These are phyloP conservation scores for Penicillium sp. DNA, from an alignment of 2,329 filamentous ascomycete genomes.

Conservation along the genomic window DNA sequence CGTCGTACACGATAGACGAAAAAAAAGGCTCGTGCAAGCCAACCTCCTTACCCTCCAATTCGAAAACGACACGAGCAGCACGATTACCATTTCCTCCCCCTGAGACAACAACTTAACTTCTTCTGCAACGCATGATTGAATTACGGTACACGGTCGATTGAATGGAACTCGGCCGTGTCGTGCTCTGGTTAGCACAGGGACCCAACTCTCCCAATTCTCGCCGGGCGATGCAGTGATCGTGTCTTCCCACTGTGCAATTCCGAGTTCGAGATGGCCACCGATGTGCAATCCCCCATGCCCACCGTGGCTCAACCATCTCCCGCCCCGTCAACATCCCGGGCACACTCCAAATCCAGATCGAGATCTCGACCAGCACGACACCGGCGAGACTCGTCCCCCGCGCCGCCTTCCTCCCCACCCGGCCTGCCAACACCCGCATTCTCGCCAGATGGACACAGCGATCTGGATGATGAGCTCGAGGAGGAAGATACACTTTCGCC, in stretches of 20 bases:
- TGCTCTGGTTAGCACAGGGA: slow-evolving; percentile 35
- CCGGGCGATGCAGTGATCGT: slow-evolving; percentile 28
- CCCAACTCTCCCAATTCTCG: slow-evolving; percentile 15
- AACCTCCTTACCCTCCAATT: neutral
- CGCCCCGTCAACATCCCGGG: slow-evolving; percentile 59
- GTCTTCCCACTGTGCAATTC: slow-evolving; percentile 11
- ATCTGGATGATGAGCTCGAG: slow-evolving; percentile 28
- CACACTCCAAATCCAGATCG: slow-evolving; percentile 30
- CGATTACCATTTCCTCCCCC: neutral
- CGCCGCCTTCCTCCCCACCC: slow-evolving; percentile 66
- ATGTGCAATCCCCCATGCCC: slow-evolving; percentile 59
- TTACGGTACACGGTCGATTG: slow-evolving; percentile 26
- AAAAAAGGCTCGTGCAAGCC: neutral
- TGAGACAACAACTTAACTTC: neutral
- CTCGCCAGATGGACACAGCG: slow-evolving; percentile 46
- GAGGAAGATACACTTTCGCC: slow-evolving; percentile 72
- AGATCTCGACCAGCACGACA: slow-evolving; percentile 69
- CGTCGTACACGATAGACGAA: slow-evolving; percentile 6
- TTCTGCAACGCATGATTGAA: slow-evolving; percentile 28
- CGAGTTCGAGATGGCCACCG: slow-evolving; percentile 38
- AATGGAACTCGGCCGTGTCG: slow-evolving; percentile 28
- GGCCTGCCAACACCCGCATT: slow-evolving; percentile 56
- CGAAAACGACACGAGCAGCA: neutral
- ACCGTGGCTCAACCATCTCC: slow-evolving; percentile 67
- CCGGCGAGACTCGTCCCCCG: slow-evolving; percentile 70